A percentile compares a stretch with the other conserved stretches of the same genome.
phyloP scores from a whole-genome alignment of 1,284 basidiomycete genomes.

The Earliella scabrosa region DNA sequence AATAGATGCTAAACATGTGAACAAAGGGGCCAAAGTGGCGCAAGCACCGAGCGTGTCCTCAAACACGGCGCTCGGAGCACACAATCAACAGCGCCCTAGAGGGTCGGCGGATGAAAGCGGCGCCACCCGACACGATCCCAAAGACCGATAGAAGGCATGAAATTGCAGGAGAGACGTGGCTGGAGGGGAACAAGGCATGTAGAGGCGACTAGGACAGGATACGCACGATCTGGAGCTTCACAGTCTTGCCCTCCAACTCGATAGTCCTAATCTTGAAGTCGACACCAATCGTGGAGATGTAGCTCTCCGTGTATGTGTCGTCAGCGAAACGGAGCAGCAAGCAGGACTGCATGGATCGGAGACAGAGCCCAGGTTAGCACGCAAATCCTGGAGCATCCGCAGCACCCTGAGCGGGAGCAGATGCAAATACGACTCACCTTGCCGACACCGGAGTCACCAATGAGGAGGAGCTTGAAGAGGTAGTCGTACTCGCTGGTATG shows the following conservation, averaged over 20 bases:
- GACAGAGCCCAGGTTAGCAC: conserved; percentile 2
- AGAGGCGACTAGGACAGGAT: conserved; percentile 6
- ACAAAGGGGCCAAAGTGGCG: neutral
- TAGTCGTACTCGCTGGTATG: conserved; percentile 96
- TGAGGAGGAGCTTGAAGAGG: conserved; percentile 95
- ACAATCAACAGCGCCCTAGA: conserved; percentile 3
- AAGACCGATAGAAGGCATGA: neutral
- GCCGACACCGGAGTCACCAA: conserved; percentile 95
- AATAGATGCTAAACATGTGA: neutral
- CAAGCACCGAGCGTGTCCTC: neutral
- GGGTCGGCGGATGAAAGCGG: neutral
- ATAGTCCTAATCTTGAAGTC: conserved; percentile 99
- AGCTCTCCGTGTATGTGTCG: conserved; percentile 99
- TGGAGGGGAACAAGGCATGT: neutral
- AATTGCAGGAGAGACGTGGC: neutral
- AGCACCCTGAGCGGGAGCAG: conserved; percentile 11
- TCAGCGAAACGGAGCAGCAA: conserved; percentile 98
- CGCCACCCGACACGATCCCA: neutral
- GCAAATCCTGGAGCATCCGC: conserved; percentile 4
- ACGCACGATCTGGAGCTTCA: conserved; percentile 99
- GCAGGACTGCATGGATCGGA: conserved; percentile 72
- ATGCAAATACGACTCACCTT: conserved; percentile 60
- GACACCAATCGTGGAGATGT: conserved; percentile 98
- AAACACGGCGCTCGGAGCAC: neutral
- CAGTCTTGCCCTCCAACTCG: conserved; percentile 99